Evolutionary conservation across 2,329 filamentous ascomycete species (phyloP).

Genomic region (Trichoderma atrobrunneum): DNA sequence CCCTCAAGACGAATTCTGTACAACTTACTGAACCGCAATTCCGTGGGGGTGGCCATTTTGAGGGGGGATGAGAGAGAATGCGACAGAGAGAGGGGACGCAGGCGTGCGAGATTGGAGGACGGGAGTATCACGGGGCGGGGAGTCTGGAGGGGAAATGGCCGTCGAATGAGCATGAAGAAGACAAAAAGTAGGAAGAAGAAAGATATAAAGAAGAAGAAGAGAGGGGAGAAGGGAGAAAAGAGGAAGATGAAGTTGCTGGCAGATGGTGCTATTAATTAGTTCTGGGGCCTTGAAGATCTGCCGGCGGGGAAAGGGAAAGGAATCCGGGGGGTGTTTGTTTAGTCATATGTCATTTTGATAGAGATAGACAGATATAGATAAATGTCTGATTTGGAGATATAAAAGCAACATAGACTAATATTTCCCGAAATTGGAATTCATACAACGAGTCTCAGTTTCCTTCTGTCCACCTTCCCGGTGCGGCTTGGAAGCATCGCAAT

Average conservation of each 20-base stretch:
- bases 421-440: not conserved
- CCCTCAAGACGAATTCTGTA: accelerated
- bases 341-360: not conserved
- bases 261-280: not conserved
- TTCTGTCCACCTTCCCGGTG: not conserved
- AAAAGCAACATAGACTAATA: too few species aligned
- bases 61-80: not conserved
- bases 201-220: not conserved
- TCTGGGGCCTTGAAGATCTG: not conserved
- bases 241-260: not conserved
- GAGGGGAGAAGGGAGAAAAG: too few species aligned
- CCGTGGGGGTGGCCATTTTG: slow-evolving; percentile 9
- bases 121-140: not conserved
- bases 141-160: not conserved
- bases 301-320: not conserved
- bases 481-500: not conserved
- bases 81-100: not conserved
- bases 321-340: not conserved
- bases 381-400: not conserved
- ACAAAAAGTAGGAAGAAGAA: too few species aligned
- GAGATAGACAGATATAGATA: too few species aligned
- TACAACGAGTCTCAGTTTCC: not conserved
- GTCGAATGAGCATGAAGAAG: not conserved
- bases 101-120: not conserved
- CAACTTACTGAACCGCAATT: slow-evolving; percentile 37